Evolutionary conservation across 2,329 filamentous ascomycete genomes (phyloP), one percentile per base, ranked within the genome.

Genomic region (Sclerotinia trifoliorum): DNA sequence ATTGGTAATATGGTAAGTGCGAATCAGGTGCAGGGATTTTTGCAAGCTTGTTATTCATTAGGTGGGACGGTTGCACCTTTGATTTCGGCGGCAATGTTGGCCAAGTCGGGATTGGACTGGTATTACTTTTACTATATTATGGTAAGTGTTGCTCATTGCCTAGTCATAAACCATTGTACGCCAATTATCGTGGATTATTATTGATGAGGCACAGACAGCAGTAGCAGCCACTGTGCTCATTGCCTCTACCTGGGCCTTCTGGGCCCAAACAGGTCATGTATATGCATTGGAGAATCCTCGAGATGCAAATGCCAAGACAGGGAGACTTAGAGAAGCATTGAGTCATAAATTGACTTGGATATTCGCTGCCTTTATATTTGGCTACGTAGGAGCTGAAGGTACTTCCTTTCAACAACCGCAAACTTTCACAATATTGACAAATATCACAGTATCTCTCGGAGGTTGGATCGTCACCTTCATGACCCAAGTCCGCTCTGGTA

Each of bases 401-500:
- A 62, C 5, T n/a, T 51, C 17, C 5, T 7, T 5, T 3, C 8
- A 4, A 26, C 3, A 15, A 21, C 26, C 19, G 4, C 29, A 15
- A 1, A 11, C 6, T 6, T 26, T 7, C 17, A 8, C 7, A 11
- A 7, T 42, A 61, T 39, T 60, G 26, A 58, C 44, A 42, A n/a
- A 6, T n/a, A 51, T 39, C 24, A 39, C 35, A 78, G 90, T 92
- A 68, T 87, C 86, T 0, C 81, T 93, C 1, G 89, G 89, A 21
- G 92, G 91, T 19, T 94, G 91, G 91, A 89, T 96, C 70, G 89
- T 92, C 61, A 90, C 89, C 0, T 95, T 96, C 77, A 95, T 96
- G 90, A 87, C 94, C 19, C 82, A 85, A n/a, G 88, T 93, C n/a
- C 86, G 93, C 17, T 78, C 89, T 52, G 91, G 88, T 1, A 84